These are phyloP conservation scores for Diaporthe sp. DNA, from an alignment of 2,329 filamentous ascomycete genomes.

Conservation along the genomic window DNA sequence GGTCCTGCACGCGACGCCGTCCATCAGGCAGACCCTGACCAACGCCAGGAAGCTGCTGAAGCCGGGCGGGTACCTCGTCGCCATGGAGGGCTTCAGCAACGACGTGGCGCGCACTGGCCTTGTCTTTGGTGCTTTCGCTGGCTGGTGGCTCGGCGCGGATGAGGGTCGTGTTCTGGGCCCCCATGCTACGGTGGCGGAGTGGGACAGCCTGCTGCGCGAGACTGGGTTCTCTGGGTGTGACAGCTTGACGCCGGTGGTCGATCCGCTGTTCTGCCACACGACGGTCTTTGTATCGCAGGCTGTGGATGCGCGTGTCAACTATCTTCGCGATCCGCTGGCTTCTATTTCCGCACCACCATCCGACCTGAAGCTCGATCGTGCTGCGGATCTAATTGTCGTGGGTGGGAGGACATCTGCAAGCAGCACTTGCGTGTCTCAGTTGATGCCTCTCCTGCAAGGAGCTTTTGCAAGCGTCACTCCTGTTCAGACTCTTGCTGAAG, in stretches of 20 bases:
- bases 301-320: slow-evolving; percentile 36
- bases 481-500: not conserved
- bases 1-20: slow-evolving; percentile 46
- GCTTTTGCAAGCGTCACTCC: not conserved
- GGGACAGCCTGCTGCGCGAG: slow-evolving; percentile 37
- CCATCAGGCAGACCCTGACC: slow-evolving; percentile 40
- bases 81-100: not conserved
- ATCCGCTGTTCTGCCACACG: slow-evolving; percentile 25
- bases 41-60: slow-evolving; percentile 47
- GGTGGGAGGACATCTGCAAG: not conserved
- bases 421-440: not conserved
- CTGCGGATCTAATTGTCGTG: not conserved
- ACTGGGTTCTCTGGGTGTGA: slow-evolving; percentile 46
- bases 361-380: not conserved
- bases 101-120: not conserved
- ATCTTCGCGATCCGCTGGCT: slow-evolving; percentile 38
- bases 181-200: not conserved
- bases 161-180: not conserved
- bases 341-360: not conserved
- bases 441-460: not conserved
- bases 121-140: not conserved
- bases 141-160: not conserved
- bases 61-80: slow-evolving; percentile 42
- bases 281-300: slow-evolving; percentile 41
- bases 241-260: slow-evolving; percentile 31